Conservation (phyloP, 176 grass and related monocot species). For the Cocos nucifera region DNA sequence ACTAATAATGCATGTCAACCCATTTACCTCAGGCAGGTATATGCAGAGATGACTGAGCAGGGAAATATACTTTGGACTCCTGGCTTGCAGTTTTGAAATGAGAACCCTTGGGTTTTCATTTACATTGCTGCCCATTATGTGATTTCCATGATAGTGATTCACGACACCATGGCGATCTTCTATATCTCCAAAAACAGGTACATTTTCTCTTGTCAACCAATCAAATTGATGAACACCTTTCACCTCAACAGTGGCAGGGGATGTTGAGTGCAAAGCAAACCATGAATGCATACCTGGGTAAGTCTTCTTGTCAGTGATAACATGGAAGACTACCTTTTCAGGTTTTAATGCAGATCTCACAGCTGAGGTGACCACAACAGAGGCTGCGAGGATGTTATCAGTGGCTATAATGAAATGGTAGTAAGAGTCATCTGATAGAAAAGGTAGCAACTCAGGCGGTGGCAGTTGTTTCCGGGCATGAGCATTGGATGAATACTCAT, state of each 20-base stretch:
- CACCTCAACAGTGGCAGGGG: slow-evolving; percentile 68
- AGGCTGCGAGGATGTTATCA: slow-evolving; percentile 97
- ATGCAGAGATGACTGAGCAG: slow-evolving; percentile 91
- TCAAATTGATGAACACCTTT: slow-evolving; percentile 95
- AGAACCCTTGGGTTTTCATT: slow-evolving; percentile 68
- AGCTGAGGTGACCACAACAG: slow-evolving; percentile 78
- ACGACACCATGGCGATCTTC: slow-evolving; percentile 64
- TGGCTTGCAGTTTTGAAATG: slow-evolving; percentile 82
- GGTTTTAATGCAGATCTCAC: slow-evolving; percentile 65
- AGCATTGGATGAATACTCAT: slow-evolving; percentile 99
- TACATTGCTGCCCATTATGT: slow-evolving; percentile 37
- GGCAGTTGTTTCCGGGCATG: slow-evolving; percentile 88
- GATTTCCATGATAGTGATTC: slow-evolving; percentile 63
- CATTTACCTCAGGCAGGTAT: slow-evolving; percentile 92
- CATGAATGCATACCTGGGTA: slow-evolving; percentile 98
- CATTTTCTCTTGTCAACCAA: slow-evolving; percentile 93
- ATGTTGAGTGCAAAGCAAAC: slow-evolving; percentile 85
- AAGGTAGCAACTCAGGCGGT: slow-evolving; percentile 75
- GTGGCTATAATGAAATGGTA: slow-evolving; percentile 81
- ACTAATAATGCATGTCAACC: background rate
- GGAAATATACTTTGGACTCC: slow-evolving; percentile 84
- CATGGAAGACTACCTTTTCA: slow-evolving; percentile 81
- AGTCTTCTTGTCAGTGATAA: slow-evolving; percentile 97
- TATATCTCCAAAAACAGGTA: slow-evolving; percentile 82
- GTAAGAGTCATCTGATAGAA: slow-evolving; percentile 67